Evolutionary conservation across 2,329 filamentous ascomycete species (phyloP), one percentile per base, ranked within the genome.

Genomic region (Colletotrichum sp.): DNA sequence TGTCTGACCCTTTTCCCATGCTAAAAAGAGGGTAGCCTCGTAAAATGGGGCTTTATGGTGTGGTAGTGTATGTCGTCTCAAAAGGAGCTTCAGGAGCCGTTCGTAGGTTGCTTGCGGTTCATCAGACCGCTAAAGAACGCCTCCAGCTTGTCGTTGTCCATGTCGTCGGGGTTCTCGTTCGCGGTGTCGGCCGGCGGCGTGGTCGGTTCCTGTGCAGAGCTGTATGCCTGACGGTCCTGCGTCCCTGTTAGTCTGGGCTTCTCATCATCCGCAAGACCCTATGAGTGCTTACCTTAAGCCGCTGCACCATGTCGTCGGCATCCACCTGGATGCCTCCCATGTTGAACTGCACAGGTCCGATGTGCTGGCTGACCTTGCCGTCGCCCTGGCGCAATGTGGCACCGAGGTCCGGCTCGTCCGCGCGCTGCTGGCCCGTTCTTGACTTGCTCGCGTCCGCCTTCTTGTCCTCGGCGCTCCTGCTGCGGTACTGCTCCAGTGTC

Each of bases 321-420:
- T 98, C 96, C 34, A 98, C 95, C 83, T 98, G 96, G 78, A 99
- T 98, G 69, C 97, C 97, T 57, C 97, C 97, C 90, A 99, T 97
- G 83, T 99, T 99, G 87, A 99, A 98, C 82, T 98, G 96, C 78
- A 98, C 96, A 1, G 96, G 96, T 0, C 96, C 96, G 81, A 98
- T 98, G 80, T 98, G 96, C 81, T 96, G 95, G 80, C 93, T 93
- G 71, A 91, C 88, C 78, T 85, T 87, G 77, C 85, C 84, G n/a
- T 83, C 79, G 59, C 85, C 84, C 7, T 80, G 64, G n/a, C 80
- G 79, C 26, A 81, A 79, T 4, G 81, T 77, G 5, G 78, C 77
- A 16, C 78, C 76, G 79, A 78, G 21, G 79, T 77, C 75, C 76
- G 79, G 66, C 77, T 79, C 67, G 76, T 80, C 64, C 69, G 79